Base-by-base conservation (phyloP, 176 grass and related monocot genomes). In the Triticum turgidum region DNA sequence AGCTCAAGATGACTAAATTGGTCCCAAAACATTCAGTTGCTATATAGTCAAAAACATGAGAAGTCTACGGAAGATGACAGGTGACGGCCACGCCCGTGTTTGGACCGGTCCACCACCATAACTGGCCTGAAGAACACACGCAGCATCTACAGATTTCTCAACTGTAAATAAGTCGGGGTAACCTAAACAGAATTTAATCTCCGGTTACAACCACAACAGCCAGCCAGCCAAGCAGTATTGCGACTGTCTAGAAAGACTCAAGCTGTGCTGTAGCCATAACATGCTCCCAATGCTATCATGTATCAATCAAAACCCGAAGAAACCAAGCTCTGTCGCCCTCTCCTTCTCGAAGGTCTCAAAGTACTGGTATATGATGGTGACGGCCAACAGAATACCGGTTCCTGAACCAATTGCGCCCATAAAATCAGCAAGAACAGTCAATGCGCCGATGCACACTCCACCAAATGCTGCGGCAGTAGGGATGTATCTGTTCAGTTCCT, bases 251-350 rank as follows among this genome's bases (percentile, higher is more conserved):
- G 22, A 90, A 90, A 59, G 81, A 54, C 76, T 64, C 54, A 38
- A 82, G 18, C 64, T 82, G 51, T 58, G 18, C 64, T 82, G 51
- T 58, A 77, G 38, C n/a, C 52, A 76, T 56, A 80, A 61, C 73
- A 83, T 10, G 6, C 9, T 69, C 70, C 75, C 22, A 11, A 32
- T 77, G 29, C 20, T 80, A 76, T 7, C 4, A 10, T 51, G 76
- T 51, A 81, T 95, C 82, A 98, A 81, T 95, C 82, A 98, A 75
- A 98, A 83, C n/a, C 93, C 96, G 9, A 98, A 91, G 81, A 91
- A 91, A 87, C 89, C 89, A 68, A 91, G 85, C 67, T 90, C 76
- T 2, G 76, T 91, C 2, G 81, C 89, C 69, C 89, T 80, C 59
- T 91, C 85, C 29, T 91, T 91, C 76, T 87, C 85, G 3, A 91